phyloP scores from a whole-genome alignment of 2,329 filamentous ascomycete genomes.

The Apiospora arundinis region DNA sequence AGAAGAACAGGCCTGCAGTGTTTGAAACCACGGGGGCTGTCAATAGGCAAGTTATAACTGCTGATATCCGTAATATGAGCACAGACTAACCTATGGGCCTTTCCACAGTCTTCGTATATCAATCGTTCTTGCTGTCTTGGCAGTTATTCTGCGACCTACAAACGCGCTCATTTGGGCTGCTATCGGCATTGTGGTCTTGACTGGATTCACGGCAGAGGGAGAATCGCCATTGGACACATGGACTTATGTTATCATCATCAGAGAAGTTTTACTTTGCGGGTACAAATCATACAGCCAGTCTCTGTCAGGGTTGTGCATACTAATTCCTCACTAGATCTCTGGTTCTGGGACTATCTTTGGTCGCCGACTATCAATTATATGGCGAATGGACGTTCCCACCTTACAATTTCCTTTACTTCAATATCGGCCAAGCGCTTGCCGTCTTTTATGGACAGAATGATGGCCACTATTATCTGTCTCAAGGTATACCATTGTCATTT shows the following conservation, averaged over 20 bases:
- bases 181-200: slow-evolving; percentile 62
- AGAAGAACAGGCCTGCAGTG: slow-evolving; percentile 43
- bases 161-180: slow-evolving; percentile 85
- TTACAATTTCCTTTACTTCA: slow-evolving; percentile 87
- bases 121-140: slow-evolving; percentile 77
- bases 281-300: slow-evolving; percentile 33
- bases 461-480: slow-evolving; percentile 90
- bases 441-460: slow-evolving; percentile 92
- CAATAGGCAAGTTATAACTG: slow-evolving; percentile 32
- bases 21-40: slow-evolving; percentile 39
- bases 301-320: background rate
- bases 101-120: slow-evolving; percentile 62
- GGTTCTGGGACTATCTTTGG: slow-evolving; percentile 67
- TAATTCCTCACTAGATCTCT: slow-evolving; percentile 43
- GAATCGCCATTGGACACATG: slow-evolving; percentile 50
- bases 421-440: slow-evolving; percentile 84
- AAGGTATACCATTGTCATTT: slow-evolving; percentile 86
- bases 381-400: slow-evolving; percentile 87
- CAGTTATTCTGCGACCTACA: slow-evolving; percentile 87
- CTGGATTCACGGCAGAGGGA: slow-evolving; percentile 46
- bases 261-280: slow-evolving; percentile 71
- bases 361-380: slow-evolving; percentile 82
- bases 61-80: slow-evolving; percentile 21
- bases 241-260: slow-evolving; percentile 59
- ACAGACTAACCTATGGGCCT: background rate